Conservation (phyloP, 1,284 basidiomycete genomes). For the Heterobasidion annosum region DNA sequence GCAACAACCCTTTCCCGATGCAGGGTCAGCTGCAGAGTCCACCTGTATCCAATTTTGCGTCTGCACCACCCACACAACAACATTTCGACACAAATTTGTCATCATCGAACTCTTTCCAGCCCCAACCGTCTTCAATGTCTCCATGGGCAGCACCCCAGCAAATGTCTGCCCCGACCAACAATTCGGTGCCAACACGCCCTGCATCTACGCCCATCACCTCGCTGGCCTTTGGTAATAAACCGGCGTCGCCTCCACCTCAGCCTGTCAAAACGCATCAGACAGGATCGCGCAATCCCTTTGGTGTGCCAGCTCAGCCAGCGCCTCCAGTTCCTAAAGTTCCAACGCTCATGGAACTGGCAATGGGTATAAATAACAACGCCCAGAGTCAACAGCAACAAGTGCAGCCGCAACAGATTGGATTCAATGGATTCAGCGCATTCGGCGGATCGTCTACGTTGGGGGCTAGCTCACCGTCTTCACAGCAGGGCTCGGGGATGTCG, state of each 20-base stretch:
- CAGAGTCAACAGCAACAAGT: constrained; percentile 16
- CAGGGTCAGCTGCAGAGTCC: constrained; percentile 9
- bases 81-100: constrained; percentile 6
- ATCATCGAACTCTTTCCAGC: constrained; percentile 15
- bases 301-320: constrained; percentile 57
- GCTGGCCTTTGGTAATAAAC: constrained; percentile 10
- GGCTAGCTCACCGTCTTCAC: not conserved
- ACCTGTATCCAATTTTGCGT: constrained; percentile 13
- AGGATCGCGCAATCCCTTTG: constrained; percentile 93
- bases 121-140: constrained; percentile 4
- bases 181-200: constrained; percentile 39
- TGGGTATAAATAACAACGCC: constrained; percentile 27
- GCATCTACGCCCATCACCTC: constrained; percentile 56
- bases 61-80: constrained; percentile 5
- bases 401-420: constrained; percentile 19
- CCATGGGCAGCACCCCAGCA: not conserved
- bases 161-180: not conserved
- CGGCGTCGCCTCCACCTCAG: constrained; percentile 36
- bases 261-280: constrained; percentile 86
- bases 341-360: constrained; percentile 75
- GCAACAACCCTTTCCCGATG: constrained; percentile 20
- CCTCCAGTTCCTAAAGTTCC: constrained; percentile 70
- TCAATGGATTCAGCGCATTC: not conserved
- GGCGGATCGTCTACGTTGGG: not conserved
- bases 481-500: constrained; percentile 40